These are phyloP conservation scores for Solanum chilense DNA, from an alignment of 257 asterid genomes.

Conservation along the genomic window DNA sequence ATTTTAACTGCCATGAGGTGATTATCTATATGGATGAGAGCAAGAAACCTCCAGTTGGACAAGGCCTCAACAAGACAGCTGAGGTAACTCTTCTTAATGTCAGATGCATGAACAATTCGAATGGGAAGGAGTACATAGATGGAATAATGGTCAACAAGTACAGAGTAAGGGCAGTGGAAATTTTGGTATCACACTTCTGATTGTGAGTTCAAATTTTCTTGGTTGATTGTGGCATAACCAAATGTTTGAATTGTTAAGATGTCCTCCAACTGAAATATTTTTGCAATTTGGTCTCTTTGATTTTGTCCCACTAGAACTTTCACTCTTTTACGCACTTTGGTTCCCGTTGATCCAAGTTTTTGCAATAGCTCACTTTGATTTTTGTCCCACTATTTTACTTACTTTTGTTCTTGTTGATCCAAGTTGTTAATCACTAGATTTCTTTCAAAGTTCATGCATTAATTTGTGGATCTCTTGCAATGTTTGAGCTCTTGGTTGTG, in stretches of 20 bases:
- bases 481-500: too few species aligned
- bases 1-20: conserved; percentile 56
- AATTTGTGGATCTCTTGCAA: neutral
- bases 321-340: neutral
- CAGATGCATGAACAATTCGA: conserved; percentile 53
- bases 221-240: neutral
- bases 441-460: neutral
- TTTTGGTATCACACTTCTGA: conserved; percentile 59
- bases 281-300: neutral
- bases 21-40: conserved; percentile 56
- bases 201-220: neutral
- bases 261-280: neutral
- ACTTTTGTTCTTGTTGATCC: too few species aligned
- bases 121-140: conserved; percentile 39
- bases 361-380: too few species aligned
- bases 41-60: conserved; percentile 72
- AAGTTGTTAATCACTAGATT: neutral
- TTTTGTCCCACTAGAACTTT: neutral
- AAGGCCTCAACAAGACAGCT: conserved; percentile 76
- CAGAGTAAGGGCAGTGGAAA: conserved; percentile 68
- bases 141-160: conserved; percentile 59
- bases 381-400: too few species aligned
- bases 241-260: neutral
- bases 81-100: conserved; percentile 75
- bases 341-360: neutral